Base-by-base conservation (phyloP, 371 early-diverging fungal genomes). In the Saksenaea vasiformis region DNA sequence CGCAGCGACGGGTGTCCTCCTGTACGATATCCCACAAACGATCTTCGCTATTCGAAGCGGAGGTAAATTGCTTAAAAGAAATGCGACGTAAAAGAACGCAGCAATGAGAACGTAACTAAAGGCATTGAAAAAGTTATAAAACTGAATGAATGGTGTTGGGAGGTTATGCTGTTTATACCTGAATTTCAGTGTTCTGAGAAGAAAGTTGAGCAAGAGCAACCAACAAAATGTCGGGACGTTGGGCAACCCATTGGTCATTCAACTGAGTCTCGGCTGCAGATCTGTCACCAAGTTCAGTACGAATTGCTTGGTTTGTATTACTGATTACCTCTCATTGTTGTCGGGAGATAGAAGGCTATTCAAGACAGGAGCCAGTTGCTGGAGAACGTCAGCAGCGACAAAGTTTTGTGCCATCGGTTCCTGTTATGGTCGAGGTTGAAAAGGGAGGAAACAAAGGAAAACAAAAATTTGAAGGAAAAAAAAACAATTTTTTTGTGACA, bases 11-110 rank as follows among this genome's bases (percentile, higher is more conserved):
- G 17, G 91, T 87, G 9, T 74, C 69, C 15, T 84, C 86, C 53
- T 87, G 86, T 22, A 93, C 83, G 51, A 80, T 74, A 59, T 85
- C 85, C 91, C 93, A 95, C 53, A 93, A 79, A 54, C 87, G 87
- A 17, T 72, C 76, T 58, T 82, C 81, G 24, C 79, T 66, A 39
- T 76, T 78, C 53, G 77, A 68, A 56, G 76, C 73, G 15, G 81
- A 79, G 51, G 80, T 78, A 19, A 71, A 69, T 56, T 74, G 77
- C 69, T 89, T 91, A 68, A 92, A 87, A 5, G 96, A 89, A 26
- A 95, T 78, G 44, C 96, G 91, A 67, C 98, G 94, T 55, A 96
- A 80, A 53, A 98, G 84, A 13, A 98, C 90, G 56, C 93, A 87
- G 36, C 95, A 87, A 60, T 95, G 91, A 7, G 94, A 90, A 55